phyloP scores from a whole-genome alignment of 495 filamentous ascomycete genomes.

The Chaetomium fimeti region DNA sequence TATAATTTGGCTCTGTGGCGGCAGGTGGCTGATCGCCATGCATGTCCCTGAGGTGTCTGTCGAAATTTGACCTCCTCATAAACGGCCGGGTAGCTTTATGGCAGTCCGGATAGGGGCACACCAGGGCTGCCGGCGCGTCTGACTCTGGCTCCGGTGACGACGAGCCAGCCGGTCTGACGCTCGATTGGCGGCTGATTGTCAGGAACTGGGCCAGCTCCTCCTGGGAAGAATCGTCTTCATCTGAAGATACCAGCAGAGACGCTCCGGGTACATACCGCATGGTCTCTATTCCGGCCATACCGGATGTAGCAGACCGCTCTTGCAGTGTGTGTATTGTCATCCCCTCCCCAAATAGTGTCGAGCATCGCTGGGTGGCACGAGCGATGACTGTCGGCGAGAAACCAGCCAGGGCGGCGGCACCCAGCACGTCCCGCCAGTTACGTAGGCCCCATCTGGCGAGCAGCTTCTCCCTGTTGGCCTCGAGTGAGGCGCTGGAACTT shows the following conservation, averaged over 20 bases:
- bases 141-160: conserved; percentile 8
- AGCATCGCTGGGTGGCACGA: conserved; percentile 66
- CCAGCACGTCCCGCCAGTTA: conserved; percentile 80
- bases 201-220: conserved; percentile 18
- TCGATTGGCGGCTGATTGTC: conserved; percentile 30
- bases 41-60: conserved; percentile 12
- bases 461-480: conserved; percentile 12
- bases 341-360: conserved; percentile 64
- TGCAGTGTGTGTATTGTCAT: conserved; percentile 59
- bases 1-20: background rate
- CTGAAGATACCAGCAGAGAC: conserved; percentile 34
- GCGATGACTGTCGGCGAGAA: conserved; percentile 61
- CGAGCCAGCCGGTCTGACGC: background rate
- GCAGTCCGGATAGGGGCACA: conserved; percentile 29
- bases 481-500: conserved; percentile 17
- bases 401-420: conserved; percentile 67
- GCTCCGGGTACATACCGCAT: conserved; percentile 40
- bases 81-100: conserved; percentile 20
- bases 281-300: conserved; percentile 13
- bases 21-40: background rate
- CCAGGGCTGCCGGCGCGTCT: background rate
- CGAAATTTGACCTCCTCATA: background rate
- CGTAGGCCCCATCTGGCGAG: conserved; percentile 48
- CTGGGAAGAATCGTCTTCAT: conserved; percentile 37
- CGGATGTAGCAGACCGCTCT: conserved; percentile 40